Base-by-base conservation (phyloP, 1,139 yeast species). In the Maudiozyma humilis region DNA sequence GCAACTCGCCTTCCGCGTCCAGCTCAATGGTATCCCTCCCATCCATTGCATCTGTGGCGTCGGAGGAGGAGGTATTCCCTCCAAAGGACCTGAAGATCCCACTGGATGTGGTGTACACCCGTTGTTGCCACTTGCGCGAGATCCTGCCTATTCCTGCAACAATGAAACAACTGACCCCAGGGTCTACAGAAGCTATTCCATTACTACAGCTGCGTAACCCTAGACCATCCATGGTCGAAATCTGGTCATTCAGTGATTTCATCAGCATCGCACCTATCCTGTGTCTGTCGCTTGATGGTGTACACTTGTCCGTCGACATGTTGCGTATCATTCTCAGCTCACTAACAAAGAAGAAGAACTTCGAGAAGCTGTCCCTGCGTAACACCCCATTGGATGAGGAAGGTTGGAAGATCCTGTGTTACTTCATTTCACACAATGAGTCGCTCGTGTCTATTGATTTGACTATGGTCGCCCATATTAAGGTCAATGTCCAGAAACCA, bases 111-210 rank as follows among this genome's bases (percentile, higher is more conserved):
- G 69, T 89, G 14, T 89, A 89, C 62, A 86, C 96, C 0, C 70
- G 96, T 51, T 88, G 96, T 61, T 89, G 96, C 58, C 97, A 89
- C 64, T 69, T 89, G 49, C 72, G 97, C 44, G 97, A 89, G 57
- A 89, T 89, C 44, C 66, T 89, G 51, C 97, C 97, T 0, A 88
- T 89, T 47, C 94, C 95, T 1, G 95, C 95, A 0, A 87, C 94
- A 0, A 63, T 87, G 54, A 83, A 82, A 56, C 97, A 89, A 61
- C 70, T 83, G 44, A 86, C 85, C 13, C 71, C 76, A 44, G 85
- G 83, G 0, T 74, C 85, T 0, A 72, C 78, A 50, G 84, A 82
- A 15, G 86, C 89, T 2, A 68, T 83, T 16, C 79, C 87, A 1
- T 51, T 76, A 2, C 59, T 83, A 41, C 87, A 79, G 53, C 59